Conservation (phyloP, 352 stramenopile species). For the Globisporangium nodosum region DNA sequence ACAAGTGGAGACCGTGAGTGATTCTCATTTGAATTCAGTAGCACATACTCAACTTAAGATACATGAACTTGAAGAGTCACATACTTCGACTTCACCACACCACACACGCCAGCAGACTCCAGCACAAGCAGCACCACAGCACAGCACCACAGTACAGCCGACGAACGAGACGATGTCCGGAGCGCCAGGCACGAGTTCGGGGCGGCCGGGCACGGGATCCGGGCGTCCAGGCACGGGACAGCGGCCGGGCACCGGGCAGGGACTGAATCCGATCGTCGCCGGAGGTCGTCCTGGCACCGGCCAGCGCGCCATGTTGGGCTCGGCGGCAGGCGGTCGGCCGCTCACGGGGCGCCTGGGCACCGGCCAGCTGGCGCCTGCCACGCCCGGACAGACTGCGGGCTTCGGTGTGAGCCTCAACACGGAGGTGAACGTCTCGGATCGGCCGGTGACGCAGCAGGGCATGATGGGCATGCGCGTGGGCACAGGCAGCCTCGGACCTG, state of each 20-base stretch:
- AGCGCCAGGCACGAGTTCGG: conserved; percentile 47
- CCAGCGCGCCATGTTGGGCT: conserved; percentile 40
- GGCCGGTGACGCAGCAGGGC: conserved; percentile 90
- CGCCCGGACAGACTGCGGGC: conserved; percentile 59
- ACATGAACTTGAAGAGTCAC: background rate
- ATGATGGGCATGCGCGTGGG: conserved; percentile 90
- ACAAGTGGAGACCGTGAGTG: background rate
- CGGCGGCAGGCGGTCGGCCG: conserved; percentile 40
- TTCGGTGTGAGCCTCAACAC: conserved; percentile 85
- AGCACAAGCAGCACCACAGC: background rate
- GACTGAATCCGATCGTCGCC: conserved; percentile 48
- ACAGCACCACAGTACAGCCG: background rate
- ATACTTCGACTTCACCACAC: too few species aligned
- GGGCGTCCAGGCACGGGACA: conserved; percentile 34
- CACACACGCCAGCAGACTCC: background rate
- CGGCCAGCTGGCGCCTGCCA: conserved; percentile 47
- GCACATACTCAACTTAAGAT: background rate
- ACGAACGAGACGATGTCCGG: conserved; percentile 18
- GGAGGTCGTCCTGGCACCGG: conserved; percentile 44
- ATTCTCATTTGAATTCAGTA: background rate
- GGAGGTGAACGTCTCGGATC: conserved; percentile 87
- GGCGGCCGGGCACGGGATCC: conserved; percentile 43
- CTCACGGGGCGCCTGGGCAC: conserved; percentile 56
- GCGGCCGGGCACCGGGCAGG: conserved; percentile 55
- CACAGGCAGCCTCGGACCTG: conserved; percentile 46